Conservation (phyloP, 1,139 yeast genomes). For the Yarrowia galli region DNA sequence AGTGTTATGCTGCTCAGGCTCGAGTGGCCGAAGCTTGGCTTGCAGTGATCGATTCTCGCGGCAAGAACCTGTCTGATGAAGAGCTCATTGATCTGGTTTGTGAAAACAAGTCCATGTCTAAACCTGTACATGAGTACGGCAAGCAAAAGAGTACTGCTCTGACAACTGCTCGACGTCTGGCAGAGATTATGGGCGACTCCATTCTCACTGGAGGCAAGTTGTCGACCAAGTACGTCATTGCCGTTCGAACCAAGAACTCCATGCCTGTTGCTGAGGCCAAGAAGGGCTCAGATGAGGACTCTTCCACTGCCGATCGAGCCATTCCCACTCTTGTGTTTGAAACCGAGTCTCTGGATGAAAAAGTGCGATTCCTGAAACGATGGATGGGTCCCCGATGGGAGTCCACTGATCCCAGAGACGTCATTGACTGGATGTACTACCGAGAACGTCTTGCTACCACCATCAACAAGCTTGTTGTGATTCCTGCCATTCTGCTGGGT, state of each 20-base stretch:
- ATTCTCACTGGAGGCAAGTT: constrained; percentile 97
- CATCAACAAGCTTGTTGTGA: constrained; percentile 91
- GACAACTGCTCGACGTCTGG: constrained; percentile 90
- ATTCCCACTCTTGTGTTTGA: constrained; percentile 96
- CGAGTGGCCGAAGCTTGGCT: constrained; percentile 94
- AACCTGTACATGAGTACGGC: constrained; percentile 86
- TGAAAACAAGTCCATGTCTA: constrained; percentile 96
- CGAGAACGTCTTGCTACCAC: constrained; percentile 91
- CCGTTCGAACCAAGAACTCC: constrained; percentile 80
- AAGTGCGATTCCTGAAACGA: constrained; percentile 71
- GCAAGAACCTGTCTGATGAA: constrained; percentile 88
- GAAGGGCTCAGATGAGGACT: constrained; percentile 35
- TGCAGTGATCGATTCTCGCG: constrained; percentile 88
- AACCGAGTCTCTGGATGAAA: constrained; percentile 65
- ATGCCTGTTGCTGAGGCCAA: constrained; percentile 72
- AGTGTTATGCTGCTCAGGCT: constrained; percentile 90
- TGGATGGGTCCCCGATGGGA: constrained; percentile 88
- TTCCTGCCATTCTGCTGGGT: constrained; percentile 95
- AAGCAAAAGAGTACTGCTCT: constrained; percentile 93
- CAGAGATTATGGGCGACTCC: constrained; percentile 95
- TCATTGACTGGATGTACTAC: constrained; percentile 94
- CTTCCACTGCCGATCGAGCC: constrained; percentile 64
- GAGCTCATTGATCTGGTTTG: constrained; percentile 94
- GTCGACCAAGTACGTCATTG: constrained; percentile 92
- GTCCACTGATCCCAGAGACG: constrained; percentile 86